These are phyloP conservation scores for Naganishia cerealis DNA, from an alignment of 1,284 basidiomycete genomes.

Conservation along the genomic window DNA sequence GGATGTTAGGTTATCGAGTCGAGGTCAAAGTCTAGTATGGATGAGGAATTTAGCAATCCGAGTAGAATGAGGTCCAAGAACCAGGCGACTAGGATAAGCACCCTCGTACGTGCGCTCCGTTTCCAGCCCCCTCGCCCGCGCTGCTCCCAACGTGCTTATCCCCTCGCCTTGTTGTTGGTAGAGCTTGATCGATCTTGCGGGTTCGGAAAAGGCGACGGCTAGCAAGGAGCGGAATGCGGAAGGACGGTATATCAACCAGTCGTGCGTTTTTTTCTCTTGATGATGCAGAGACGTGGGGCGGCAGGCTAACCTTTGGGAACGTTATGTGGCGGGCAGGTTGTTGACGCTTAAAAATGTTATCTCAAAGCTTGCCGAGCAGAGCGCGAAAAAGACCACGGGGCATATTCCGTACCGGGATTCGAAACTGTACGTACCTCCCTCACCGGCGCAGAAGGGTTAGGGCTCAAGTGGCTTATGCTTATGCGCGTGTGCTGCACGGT, in stretches of 20 bases:
- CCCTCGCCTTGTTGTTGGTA: slow-evolving; percentile 48
- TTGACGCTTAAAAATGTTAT: slow-evolving; percentile 88
- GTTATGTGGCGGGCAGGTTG: slow-evolving; percentile 58
- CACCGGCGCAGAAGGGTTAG: too few species aligned
- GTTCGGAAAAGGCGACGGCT: slow-evolving; percentile 90
- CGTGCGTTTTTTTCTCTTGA: slow-evolving; percentile 36
- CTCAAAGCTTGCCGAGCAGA: slow-evolving; percentile 80
- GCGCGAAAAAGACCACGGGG: slow-evolving; percentile 74
- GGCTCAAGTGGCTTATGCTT: too few species aligned
- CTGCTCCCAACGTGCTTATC: background rate
- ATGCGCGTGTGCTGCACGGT: background rate
- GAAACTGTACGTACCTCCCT: slow-evolving; percentile 58
- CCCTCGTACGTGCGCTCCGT: slow-evolving; percentile 61
- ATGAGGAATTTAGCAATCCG: slow-evolving; percentile 39
- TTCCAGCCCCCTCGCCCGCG: background rate
- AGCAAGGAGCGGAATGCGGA: slow-evolving; percentile 88
- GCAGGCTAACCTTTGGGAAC: background rate
- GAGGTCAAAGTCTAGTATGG: slow-evolving; percentile 34
- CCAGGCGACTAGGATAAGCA: slow-evolving; percentile 62
- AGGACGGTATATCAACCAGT: slow-evolving; percentile 83
- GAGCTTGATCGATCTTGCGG: slow-evolving; percentile 92
- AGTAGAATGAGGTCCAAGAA: slow-evolving; percentile 41
- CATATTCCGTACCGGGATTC: slow-evolving; percentile 95
- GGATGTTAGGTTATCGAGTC: slow-evolving; percentile 52
- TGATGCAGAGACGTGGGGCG: background rate